Base-by-base conservation (phyloP, 2,329 filamentous ascomycete genomes). In the Calonectria leucothoes region DNA sequence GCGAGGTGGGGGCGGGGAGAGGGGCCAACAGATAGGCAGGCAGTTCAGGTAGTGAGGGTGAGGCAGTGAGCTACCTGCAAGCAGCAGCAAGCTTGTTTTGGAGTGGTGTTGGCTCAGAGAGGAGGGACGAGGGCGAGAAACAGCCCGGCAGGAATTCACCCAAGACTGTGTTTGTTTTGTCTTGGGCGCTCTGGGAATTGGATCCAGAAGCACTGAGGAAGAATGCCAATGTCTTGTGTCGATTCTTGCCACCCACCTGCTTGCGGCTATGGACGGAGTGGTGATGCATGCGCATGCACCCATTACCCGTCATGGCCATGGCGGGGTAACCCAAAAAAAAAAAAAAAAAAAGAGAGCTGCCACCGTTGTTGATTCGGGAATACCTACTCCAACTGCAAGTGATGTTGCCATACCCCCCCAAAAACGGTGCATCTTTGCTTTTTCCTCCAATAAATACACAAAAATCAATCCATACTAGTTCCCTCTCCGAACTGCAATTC, bases 1-100 rank as follows among this genome's bases (percentile, higher is more conserved):
- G 75, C 33, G 61, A 69, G 57, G 49, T 57, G 69, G 72, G 64
- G 64, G 69, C 39, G 64, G 69, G 48, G 48, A 45, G 35, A 45
- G 25, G 37, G 23, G 59, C 27, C 23, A 66, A 29, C 37, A 57
- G 42, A 45, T n/a, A 37, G 49, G 45, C 45, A 55, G 70, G 39
- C 39, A 45, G 39, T 20, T 23, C 33, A 51, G 61, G 72, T 71
- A 74, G 35, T 72, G n/a, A n/a, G n/a, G 49, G 25, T 27, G 25
- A 11, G 12, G 48, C 48, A 51, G 29, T 20, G 31, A 59, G 55
- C 55, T 45, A 45, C 15, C 55, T 39, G 55, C 23, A 37, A 61
- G n/a, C 33, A 27, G 33, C 31, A 29, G 55, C 55, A 35, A 39
- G 35, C 55, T 61, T 39, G 55, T 76, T 79, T 35, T 55, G 64